Evolutionary conservation across 768 basidiomycete species (phyloP).

Genomic region (Phaeotremella fagi): DNA sequence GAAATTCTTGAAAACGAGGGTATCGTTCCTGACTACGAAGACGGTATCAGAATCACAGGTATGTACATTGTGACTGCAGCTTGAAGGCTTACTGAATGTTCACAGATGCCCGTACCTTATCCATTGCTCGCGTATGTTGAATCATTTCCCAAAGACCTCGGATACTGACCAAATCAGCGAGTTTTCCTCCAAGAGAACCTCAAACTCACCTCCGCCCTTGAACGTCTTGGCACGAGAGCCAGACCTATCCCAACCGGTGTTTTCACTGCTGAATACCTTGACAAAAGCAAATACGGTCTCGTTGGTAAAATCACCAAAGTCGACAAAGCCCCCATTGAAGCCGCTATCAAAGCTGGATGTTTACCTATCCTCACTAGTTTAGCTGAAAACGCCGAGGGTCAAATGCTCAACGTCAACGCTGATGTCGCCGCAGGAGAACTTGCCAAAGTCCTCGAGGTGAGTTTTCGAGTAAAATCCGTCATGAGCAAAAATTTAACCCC

Average conservation of each 20-base stretch:
- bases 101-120: slow-evolving; percentile 84
- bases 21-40: slow-evolving; percentile 91
- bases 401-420: slow-evolving; percentile 97
- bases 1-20: slow-evolving; percentile 88
- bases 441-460: slow-evolving; percentile 81
- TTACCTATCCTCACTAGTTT: slow-evolving; percentile 92
- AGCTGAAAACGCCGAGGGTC: slow-evolving; percentile 92
- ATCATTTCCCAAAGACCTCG: neutral
- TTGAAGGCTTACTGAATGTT: neutral
- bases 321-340: slow-evolving; percentile 95
- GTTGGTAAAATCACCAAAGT: slow-evolving; percentile 93
- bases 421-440: slow-evolving; percentile 98
- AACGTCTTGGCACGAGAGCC: slow-evolving; percentile 90
- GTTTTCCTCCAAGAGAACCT: slow-evolving; percentile 98
- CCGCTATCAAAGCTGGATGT: slow-evolving; percentile 90
- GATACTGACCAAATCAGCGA: slow-evolving; percentile 48
- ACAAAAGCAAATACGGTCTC: slow-evolving; percentile 87
- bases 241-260: slow-evolving; percentile 97
- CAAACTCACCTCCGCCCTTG: slow-evolving; percentile 85
- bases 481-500: neutral
- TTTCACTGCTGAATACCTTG: slow-evolving; percentile 94
- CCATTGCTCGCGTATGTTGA: slow-evolving; percentile 66
- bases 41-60: slow-evolving; percentile 96
- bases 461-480: too few species aligned
- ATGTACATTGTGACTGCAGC: slow-evolving; percentile 30